Conservation (phyloP, 352 stramenopile species). For the Phytophthora gonapodyides region DNA sequence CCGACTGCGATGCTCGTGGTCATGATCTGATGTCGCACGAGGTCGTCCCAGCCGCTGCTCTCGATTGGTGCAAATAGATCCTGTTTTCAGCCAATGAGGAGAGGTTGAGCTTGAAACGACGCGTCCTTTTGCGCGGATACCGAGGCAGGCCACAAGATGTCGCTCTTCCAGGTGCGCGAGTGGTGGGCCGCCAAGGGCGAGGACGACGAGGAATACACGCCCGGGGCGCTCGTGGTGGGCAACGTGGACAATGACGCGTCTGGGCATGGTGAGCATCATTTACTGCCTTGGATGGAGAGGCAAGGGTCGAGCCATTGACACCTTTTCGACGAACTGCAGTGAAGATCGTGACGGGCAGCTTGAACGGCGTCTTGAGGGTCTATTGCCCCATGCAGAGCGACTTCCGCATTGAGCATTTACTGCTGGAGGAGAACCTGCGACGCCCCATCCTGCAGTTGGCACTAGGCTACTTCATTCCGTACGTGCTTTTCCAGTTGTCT, state of each 20-base stretch:
- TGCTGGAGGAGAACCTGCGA: constrained; percentile 88
- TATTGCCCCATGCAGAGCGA: constrained; percentile 80
- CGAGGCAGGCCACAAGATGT: constrained; percentile 51
- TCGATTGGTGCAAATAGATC: constrained; percentile 14
- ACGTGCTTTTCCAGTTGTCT: constrained; percentile 19
- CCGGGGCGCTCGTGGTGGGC: constrained; percentile 71
- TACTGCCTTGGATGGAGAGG: too few species aligned
- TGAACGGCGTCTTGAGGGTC: constrained; percentile 86
- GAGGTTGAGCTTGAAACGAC: constrained; percentile 33
- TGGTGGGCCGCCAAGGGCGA: constrained; percentile 86
- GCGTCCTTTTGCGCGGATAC: constrained; percentile 24
- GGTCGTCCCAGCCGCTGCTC: too few species aligned
- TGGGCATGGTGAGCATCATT: constrained; percentile 38
- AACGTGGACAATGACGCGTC: constrained; percentile 88
- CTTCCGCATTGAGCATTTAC: constrained; percentile 89
- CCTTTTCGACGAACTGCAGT: constrained; percentile 31
- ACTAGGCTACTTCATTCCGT: constrained; percentile 86
- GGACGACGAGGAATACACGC: constrained; percentile 80
- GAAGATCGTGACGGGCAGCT: constrained; percentile 91
- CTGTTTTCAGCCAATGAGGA: constrained; percentile 7
- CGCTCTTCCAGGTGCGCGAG: constrained; percentile 90
- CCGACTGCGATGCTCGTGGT: constrained; percentile 32
- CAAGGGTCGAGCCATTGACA: not conserved
- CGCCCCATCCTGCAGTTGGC: constrained; percentile 87
- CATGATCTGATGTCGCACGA: constrained; percentile 25